Evolutionary conservation across 345 rosid species (phyloP).

Genomic region (Eucalyptus marginata): DNA sequence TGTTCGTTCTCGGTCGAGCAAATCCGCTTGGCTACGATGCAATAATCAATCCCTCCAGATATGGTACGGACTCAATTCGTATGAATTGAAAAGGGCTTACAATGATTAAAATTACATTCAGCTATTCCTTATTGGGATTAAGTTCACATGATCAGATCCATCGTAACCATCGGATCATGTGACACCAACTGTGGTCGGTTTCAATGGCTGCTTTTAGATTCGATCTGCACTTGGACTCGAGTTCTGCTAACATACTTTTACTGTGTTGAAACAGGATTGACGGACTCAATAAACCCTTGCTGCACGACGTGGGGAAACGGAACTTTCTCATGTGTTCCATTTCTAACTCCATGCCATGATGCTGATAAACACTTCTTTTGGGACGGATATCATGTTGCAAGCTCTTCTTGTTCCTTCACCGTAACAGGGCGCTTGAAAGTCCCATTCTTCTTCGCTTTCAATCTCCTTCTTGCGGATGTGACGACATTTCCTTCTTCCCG

Average conservation of each 20-base stretch:
- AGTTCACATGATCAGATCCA: background rate
- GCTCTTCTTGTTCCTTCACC: too few relatives aligned
- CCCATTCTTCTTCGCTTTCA: too few relatives aligned
- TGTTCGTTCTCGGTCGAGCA: conserved; percentile 6
- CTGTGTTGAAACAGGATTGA: background rate
- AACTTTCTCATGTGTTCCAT: conserved; percentile 23
- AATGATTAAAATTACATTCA: background rate
- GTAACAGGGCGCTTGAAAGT: too few relatives aligned
- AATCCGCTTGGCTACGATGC: conserved; percentile 16
- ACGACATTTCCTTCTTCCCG: too few relatives aligned
- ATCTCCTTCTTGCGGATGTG: too few relatives aligned
- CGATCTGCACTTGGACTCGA: background rate
- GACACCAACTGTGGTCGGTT: background rate
- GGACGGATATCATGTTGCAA: conserved; percentile 41
- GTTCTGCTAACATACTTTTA: background rate
- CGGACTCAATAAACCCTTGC: conserved; percentile 28
- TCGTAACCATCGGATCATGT: background rate
- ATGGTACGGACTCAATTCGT: background rate
- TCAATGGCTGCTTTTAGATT: background rate
- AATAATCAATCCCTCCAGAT: conserved; percentile 15
- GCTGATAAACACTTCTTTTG: conserved; percentile 19
- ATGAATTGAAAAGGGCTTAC: background rate
- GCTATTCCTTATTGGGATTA: background rate
- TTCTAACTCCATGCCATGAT: conserved; percentile 6
- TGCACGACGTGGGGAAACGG: conserved; percentile 32